A percentile compares a stretch with the other conserved stretches of the same genome.
Conservation (phyloP, 176 grass and related monocot species). For the Zizania latifolia region DNA sequence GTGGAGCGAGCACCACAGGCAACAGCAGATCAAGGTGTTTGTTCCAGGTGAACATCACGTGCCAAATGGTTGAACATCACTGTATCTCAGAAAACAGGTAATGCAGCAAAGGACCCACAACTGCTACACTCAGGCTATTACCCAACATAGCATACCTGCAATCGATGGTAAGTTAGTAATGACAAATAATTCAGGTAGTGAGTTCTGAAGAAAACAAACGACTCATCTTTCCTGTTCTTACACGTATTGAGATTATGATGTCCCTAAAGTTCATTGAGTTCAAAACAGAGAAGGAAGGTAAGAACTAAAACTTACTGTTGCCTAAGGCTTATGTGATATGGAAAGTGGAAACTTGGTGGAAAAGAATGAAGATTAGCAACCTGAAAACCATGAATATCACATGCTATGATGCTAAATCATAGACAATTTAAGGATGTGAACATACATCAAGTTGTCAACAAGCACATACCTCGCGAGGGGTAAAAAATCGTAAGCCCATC, state of each 20-base stretch:
- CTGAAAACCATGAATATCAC: constrained; percentile 45
- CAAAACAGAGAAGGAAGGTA: constrained; percentile 4
- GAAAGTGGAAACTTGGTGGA: constrained; percentile 70
- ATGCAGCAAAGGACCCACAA: constrained; percentile 62
- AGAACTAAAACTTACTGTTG: constrained; percentile 61
- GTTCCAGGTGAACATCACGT: constrained; percentile 9
- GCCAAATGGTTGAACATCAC: neutral
- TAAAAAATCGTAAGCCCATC: constrained; percentile 69
- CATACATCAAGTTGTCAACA: constrained; percentile 11
- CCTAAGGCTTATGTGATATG: constrained; percentile 50
- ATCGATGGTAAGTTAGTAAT: neutral
- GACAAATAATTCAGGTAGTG: neutral
- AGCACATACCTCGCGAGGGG: constrained; percentile 60
- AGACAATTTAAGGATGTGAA: neutral
- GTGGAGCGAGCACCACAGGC: neutral
- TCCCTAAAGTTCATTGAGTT: neutral
- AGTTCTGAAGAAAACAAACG: neutral
- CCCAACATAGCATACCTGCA: constrained; percentile 90
- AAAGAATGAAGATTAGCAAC: constrained; percentile 95
- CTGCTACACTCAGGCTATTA: constrained; percentile 86
- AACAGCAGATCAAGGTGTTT: neutral
- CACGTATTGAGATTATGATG: neutral
- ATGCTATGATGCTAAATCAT: neutral
- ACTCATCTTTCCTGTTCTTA: neutral
- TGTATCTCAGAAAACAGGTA: constrained; percentile 67